Conservation (phyloP, 2,329 filamentous ascomycete genomes). For the Stemphylium beticola region DNA sequence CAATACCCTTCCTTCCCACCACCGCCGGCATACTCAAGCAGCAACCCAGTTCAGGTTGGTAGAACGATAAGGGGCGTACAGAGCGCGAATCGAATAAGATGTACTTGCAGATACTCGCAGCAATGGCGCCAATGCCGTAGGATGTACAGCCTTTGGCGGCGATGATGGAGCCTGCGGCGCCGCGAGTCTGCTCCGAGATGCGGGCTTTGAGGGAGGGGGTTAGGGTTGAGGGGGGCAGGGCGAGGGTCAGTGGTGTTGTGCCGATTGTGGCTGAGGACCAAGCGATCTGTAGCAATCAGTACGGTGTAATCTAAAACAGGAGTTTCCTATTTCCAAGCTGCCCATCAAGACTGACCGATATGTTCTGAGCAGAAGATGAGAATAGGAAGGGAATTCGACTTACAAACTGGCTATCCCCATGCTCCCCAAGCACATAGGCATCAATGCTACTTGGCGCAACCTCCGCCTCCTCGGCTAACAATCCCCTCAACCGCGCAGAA, state of each 20-base stretch:
- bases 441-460: slow-evolving; percentile 50
- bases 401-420: slow-evolving; percentile 57
- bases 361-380: background rate
- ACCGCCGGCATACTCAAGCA: slow-evolving; percentile 60
- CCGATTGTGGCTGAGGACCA: slow-evolving; percentile 55
- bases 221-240: slow-evolving; percentile 35
- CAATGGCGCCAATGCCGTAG: slow-evolving; percentile 58
- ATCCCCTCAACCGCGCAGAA: slow-evolving; percentile 56
- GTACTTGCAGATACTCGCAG: slow-evolving; percentile 57
- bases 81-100: slow-evolving; percentile 58
- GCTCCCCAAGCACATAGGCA: slow-evolving; percentile 57
- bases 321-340: too few species aligned
- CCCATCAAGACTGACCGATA: background rate
- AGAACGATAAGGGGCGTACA: slow-evolving; percentile 58
- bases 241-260: slow-evolving; percentile 50
- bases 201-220: slow-evolving; percentile 36
- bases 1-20: slow-evolving; percentile 56
- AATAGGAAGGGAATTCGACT: slow-evolving; percentile 4
- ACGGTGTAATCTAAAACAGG: too few species aligned
- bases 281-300: slow-evolving; percentile 39
- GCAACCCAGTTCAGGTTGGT: slow-evolving; percentile 55
- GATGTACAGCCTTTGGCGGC: slow-evolving; percentile 58
- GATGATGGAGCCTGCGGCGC: slow-evolving; percentile 57
- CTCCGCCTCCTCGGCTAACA: slow-evolving; percentile 50
- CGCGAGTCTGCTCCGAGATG: slow-evolving; percentile 54